These are phyloP conservation scores for Capronia americana DNA, from an alignment of 2,329 filamentous ascomycete species.

Conservation along the genomic window DNA sequence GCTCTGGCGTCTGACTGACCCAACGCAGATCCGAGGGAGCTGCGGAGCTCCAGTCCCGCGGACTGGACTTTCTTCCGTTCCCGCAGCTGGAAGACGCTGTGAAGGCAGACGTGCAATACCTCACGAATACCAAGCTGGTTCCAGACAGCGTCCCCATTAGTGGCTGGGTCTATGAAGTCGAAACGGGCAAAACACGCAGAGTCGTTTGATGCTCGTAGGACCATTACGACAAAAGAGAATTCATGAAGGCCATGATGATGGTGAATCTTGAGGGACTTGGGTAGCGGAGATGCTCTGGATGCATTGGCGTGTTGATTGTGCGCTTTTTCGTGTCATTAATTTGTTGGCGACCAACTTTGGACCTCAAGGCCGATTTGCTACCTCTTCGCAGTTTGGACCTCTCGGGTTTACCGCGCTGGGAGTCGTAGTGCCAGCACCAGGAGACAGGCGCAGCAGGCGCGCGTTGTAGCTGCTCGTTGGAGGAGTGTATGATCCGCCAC, in stretches of 20 bases:
- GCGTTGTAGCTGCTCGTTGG: not conserved
- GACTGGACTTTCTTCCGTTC: constrained; percentile 71
- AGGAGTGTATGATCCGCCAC: not conserved
- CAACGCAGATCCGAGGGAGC: constrained; percentile 28
- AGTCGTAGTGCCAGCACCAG: not conserved
- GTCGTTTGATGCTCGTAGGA: constrained; percentile 48
- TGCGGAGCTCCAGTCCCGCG: constrained; percentile 38
- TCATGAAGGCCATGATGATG: not conserved
- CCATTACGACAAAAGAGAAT: not conserved
- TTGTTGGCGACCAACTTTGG: not conserved
- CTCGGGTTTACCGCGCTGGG: not conserved
- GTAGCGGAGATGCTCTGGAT: not conserved
- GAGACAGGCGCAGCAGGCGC: not conserved
- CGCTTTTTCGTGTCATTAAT: not conserved
- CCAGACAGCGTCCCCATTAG: constrained; percentile 66
- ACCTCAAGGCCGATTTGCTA: not conserved
- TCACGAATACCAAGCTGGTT: constrained; percentile 66
- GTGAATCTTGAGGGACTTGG: not conserved
- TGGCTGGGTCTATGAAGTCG: constrained; percentile 80
- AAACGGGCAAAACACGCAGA: constrained; percentile 68
- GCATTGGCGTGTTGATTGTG: not conserved
- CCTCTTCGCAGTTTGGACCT: no score
- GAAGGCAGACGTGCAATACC: constrained; percentile 67
- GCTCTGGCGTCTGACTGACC: not conserved
- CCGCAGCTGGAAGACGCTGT: constrained; percentile 68